Conservation (phyloP, 805 yeast species). For the Groenewaldozyma salmanticensis region DNA sequence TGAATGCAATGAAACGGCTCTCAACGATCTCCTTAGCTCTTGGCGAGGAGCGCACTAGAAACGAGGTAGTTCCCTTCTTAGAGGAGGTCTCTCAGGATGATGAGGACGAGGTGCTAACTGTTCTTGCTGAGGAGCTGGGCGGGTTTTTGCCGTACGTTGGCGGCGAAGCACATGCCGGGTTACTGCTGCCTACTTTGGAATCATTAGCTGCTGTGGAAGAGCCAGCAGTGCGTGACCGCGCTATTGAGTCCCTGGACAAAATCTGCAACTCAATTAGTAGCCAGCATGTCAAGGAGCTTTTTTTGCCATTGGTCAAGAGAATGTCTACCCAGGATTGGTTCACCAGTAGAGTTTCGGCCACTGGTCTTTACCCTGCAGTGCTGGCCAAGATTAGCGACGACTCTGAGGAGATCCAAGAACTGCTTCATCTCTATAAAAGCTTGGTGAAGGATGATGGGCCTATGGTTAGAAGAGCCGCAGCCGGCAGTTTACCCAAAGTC, state of each 20-base stretch:
- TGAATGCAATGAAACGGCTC: constrained; percentile 87
- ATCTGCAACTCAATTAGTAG: constrained; percentile 39
- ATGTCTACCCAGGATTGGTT: constrained; percentile 91
- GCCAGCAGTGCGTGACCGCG: constrained; percentile 91
- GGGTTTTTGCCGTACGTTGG: constrained; percentile 84
- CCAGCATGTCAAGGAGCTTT: constrained; percentile 54
- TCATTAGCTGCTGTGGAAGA: constrained; percentile 88
- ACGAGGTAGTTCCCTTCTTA: constrained; percentile 82
- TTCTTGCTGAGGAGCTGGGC: constrained; percentile 84
- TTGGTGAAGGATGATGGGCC: constrained; percentile 88
- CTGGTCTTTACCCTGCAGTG: constrained; percentile 75
- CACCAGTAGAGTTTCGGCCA: constrained; percentile 79
- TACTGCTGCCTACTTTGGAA: constrained; percentile 58
- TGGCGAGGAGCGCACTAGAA: constrained; percentile 87
- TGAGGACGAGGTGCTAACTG: constrained; percentile 95
- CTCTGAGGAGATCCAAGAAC: constrained; percentile 35
- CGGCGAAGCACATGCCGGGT: constrained; percentile 56
- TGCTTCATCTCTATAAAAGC: constrained; percentile 58
- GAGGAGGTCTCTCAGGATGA: constrained; percentile 67
- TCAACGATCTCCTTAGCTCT: constrained; percentile 92
- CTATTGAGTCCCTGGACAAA: constrained; percentile 72
- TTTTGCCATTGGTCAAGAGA: constrained; percentile 67
- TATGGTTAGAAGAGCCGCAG: constrained; percentile 95
- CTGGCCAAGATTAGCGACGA: constrained; percentile 25
- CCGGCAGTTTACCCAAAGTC: constrained; percentile 66